These are phyloP conservation scores for Amauroascus verrucosus DNA, from an alignment of 2,329 filamentous ascomycete genomes.

Conservation along the genomic window DNA sequence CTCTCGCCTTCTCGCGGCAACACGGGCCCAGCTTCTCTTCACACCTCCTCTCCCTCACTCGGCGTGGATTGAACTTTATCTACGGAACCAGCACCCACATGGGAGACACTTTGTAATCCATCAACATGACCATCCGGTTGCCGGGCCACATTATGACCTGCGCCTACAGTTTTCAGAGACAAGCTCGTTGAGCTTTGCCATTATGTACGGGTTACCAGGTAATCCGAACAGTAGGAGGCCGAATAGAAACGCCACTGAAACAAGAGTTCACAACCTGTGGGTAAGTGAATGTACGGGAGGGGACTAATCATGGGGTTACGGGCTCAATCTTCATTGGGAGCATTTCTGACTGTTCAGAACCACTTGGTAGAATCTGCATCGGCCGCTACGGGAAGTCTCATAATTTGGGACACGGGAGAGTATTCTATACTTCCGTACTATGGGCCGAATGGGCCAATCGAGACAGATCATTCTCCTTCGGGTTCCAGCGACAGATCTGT, in stretches of 20 bases:
- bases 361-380: constrained; percentile 53
- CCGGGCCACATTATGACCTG: constrained; percentile 59
- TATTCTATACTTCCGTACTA: constrained; percentile 45
- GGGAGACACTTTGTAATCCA: constrained; percentile 58
- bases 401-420: constrained; percentile 55
- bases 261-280: constrained; percentile 52
- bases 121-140: constrained; percentile 62
- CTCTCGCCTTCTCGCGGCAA: constrained; percentile 29
- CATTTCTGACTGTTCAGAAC: constrained; percentile 36
- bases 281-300: constrained; percentile 26
- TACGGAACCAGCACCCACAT: constrained; percentile 35
- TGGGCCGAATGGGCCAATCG: constrained; percentile 21
- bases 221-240: constrained; percentile 46
- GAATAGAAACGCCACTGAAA: constrained; percentile 53
- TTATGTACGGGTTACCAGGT: constrained; percentile 54
- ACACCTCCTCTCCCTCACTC: constrained; percentile 32
- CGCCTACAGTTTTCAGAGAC: constrained; percentile 58
- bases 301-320: neutral
- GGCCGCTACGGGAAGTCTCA: constrained; percentile 44
- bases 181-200: constrained; percentile 54
- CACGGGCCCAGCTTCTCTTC: constrained; percentile 16
- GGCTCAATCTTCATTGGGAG: neutral
- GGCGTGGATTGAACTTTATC: constrained; percentile 39
- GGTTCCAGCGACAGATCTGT: neutral
- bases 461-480: constrained; percentile 28